Conservation (phyloP, 306 rosid species). For the Dryas octopetala region DNA sequence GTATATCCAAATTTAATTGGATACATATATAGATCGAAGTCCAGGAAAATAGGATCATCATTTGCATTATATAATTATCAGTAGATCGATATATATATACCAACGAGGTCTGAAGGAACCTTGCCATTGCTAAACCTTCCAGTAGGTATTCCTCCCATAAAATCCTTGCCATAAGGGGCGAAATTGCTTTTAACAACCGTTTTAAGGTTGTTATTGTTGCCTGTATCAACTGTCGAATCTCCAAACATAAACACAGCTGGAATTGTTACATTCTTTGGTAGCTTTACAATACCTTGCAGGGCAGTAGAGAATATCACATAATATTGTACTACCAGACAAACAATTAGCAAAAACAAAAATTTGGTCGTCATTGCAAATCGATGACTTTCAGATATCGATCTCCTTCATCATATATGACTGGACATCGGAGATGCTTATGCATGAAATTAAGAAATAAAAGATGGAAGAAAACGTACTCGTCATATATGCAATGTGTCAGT, state of each 20-base stretch:
- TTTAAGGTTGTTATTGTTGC: slow-evolving; percentile 45
- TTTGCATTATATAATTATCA: too few relatives aligned
- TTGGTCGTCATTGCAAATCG: background rate
- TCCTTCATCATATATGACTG: too few relatives aligned
- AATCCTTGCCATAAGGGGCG: slow-evolving; percentile 48
- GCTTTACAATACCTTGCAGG: slow-evolving; percentile 16
- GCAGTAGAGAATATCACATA: background rate
- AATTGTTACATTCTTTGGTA: slow-evolving; percentile 28
- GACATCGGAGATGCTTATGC: too few relatives aligned
- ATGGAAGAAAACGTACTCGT: too few relatives aligned
- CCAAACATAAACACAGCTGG: slow-evolving; percentile 52
- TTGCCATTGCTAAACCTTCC: slow-evolving; percentile 53
- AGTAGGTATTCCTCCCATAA: slow-evolving; percentile 30
- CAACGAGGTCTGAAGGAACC: slow-evolving; percentile 40
- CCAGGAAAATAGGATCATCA: too few relatives aligned
- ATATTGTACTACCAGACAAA: slow-evolving; percentile 4
- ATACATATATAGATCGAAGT: too few relatives aligned
- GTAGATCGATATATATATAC: slow-evolving; percentile 28
- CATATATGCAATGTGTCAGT: too few relatives aligned
- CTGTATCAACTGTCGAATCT: slow-evolving; percentile 55
- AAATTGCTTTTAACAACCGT: slow-evolving; percentile 29
- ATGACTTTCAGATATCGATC: too few relatives aligned
- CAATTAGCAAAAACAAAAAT: slow-evolving; percentile 7
- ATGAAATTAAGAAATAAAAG: too few relatives aligned
- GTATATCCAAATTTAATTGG: too few relatives aligned